phyloP scores from a whole-genome alignment of 768 basidiomycete genomes.

The Trametes elegans region DNA sequence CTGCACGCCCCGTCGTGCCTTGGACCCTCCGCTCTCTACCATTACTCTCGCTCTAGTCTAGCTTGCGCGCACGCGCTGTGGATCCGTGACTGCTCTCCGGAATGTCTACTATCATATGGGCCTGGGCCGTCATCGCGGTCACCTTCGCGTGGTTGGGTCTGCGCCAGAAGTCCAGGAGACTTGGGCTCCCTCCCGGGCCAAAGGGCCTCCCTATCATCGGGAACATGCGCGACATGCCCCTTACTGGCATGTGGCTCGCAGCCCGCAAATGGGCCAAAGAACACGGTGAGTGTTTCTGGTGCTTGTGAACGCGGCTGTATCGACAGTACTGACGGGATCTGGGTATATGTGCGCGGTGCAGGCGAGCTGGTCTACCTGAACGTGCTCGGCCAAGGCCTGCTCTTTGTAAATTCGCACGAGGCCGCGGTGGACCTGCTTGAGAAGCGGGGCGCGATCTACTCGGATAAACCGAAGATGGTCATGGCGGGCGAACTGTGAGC shows the following conservation, averaged over 20 bases:
- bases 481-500: constrained; percentile 23
- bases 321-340: not conserved
- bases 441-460: constrained; percentile 45
- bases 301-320: no score
- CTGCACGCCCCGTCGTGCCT: not conserved
- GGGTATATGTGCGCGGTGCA: not conserved
- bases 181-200: constrained; percentile 24
- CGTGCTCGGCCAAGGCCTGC: constrained; percentile 41
- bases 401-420: constrained; percentile 46
- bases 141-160: constrained; percentile 11
- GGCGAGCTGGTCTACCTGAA: constrained; percentile 45
- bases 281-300: constrained; percentile 12
- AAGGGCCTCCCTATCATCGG: constrained; percentile 26
- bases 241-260: constrained; percentile 21
- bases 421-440: constrained; percentile 47
- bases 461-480: constrained; percentile 43
- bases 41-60: not conserved
- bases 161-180: constrained; percentile 13
- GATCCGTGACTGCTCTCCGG: constrained; percentile 20
- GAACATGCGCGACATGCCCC: constrained; percentile 24
- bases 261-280: constrained; percentile 22
- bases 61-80: constrained; percentile 5
- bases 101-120: constrained; percentile 16
- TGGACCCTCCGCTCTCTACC: constrained; percentile 8
- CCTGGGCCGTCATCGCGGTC: constrained; percentile 9